Percentiles rank a stretch among this genome's conserved stretches.
Evolutionary conservation across 2,329 filamentous ascomycete species (phyloP).

Genomic region (Xylogone sp.): DNA sequence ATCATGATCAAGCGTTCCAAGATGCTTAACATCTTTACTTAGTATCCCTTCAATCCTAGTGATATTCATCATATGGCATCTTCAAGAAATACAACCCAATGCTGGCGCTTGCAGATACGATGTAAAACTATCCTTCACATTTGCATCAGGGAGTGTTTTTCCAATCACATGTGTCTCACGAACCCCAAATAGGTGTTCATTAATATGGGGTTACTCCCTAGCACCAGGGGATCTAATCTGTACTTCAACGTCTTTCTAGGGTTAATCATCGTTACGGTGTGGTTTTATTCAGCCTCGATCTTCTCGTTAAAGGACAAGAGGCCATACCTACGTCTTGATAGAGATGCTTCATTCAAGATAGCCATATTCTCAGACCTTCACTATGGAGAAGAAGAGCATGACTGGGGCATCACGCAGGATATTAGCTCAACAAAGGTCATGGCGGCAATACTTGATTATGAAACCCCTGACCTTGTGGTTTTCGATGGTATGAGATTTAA

Average conservation of each 20-base stretch:
- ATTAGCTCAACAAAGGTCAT: constrained; percentile 54
- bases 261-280: not conserved
- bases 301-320: not conserved
- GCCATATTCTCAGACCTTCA: constrained; percentile 67
- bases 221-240: not conserved
- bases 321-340: constrained; percentile 9
- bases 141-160: too few species aligned
- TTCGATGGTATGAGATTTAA: constrained; percentile 37
- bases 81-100: too few species aligned
- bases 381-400: constrained; percentile 53
- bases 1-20: too few species aligned
- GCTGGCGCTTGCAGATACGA: too few species aligned
- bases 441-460: constrained; percentile 51
- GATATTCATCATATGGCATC: too few species aligned
- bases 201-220: not conserved
- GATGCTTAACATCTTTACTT: too few species aligned
- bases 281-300: not conserved
- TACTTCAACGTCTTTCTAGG: not conserved
- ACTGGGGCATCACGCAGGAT: constrained; percentile 50
- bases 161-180: too few species aligned
- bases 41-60: too few species aligned
- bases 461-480: constrained; percentile 58
- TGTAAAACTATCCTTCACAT: too few species aligned
- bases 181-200: not conserved
- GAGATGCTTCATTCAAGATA: constrained; percentile 15